These are phyloP conservation scores for Malus hybrid DNA, from an alignment of 331 rosid genomes.

Conservation along the genomic window DNA sequence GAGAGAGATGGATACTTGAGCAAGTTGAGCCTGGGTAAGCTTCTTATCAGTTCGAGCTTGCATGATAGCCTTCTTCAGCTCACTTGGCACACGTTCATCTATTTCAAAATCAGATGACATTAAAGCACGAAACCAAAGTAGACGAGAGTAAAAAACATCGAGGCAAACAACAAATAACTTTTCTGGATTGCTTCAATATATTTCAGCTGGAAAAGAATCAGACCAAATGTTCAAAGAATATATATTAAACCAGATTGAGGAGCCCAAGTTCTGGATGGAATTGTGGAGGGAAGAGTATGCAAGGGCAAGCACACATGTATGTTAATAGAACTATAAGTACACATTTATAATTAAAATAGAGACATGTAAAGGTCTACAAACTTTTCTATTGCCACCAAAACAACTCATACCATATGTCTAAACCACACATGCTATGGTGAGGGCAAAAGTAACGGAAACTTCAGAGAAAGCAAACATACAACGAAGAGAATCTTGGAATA, in stretches of 20 bases:
- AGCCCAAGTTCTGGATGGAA: background rate
- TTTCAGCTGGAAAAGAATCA: background rate
- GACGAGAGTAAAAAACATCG: background rate
- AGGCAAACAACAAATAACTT: background rate
- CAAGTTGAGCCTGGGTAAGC: constrained; percentile 83
- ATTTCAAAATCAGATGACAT: background rate
- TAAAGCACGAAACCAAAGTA: background rate
- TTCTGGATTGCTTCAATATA: background rate
- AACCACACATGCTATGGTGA: background rate
- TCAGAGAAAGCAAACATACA: background rate
- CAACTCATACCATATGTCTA: background rate
- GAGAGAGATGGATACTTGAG: constrained; percentile 39
- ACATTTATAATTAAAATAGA: background rate
- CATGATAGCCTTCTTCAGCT: constrained; percentile 77
- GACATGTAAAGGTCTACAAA: background rate
- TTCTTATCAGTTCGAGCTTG: constrained; percentile 74
- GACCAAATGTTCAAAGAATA: background rate
- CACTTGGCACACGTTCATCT: constrained; percentile 86
- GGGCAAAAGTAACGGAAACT: background rate
- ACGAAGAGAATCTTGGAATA: background rate
- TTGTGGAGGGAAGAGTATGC: background rate
- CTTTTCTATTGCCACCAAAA: background rate
- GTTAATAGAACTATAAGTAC: background rate
- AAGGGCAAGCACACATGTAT: background rate
- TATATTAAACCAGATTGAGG: background rate